Evolutionary conservation across 169 alveolate species (phyloP), one percentile per base, ranked within the genome.

Genomic region (Nephromyces sp.): DNA sequence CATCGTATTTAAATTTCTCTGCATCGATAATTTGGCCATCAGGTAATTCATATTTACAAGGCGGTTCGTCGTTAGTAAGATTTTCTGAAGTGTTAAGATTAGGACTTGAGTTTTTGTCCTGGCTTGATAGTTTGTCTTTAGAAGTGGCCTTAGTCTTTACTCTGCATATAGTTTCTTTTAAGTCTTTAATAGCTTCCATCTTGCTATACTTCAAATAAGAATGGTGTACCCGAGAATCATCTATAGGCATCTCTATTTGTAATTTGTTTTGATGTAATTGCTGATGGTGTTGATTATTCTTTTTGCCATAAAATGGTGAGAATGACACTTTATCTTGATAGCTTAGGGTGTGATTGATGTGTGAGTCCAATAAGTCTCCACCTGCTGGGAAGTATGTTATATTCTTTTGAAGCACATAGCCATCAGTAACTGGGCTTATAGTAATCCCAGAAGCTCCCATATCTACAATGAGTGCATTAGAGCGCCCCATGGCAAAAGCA

Each of bases 341-440:
- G 31, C 21, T 3, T 22, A 69, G 70, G 29, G 24, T 28, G 25
- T 25, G 31, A n/a, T n/a, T 70, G 3, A 74, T 21, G 22, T 74
- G 78, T 27, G 84, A 75, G 53, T 92, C 92, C 27, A 92, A 33
- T 66, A 69, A 78, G 72, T 84, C 89, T 6, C 98, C 98, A 32
- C 95, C 97, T 27, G 91, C 82, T 28, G 89, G 89, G 68, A 78
- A 84, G 73, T 86, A 86, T 28, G 84, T 66, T 22, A 86, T 70
- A 63, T 87, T 75, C 64, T 89, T 91, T 76, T 71, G 88, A 5
- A 93, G 81, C 15, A 90, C 89, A 83, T 85, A 92, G 32, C 98
- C 98, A 66, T 93, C 98, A 72, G 80, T 83, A 3, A 93, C 94
- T 6, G 98, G 94, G 1, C 87, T 86, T 6, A 93, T 89, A 68